Base-by-base conservation (phyloP, 495 filamentous ascomycete genomes). In the Corynascus novoguineensis region DNA sequence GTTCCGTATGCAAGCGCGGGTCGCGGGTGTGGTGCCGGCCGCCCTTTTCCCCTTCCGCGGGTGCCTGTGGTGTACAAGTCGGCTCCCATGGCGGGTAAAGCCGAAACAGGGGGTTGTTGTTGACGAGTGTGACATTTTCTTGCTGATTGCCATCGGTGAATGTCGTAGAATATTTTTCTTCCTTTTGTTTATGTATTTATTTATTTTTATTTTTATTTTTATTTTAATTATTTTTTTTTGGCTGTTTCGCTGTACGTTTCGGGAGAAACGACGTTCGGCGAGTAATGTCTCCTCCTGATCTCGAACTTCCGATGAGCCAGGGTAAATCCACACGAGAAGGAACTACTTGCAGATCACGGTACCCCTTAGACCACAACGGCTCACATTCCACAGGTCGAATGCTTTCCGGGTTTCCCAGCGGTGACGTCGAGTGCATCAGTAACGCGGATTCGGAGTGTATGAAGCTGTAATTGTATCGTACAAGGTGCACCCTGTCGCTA, bases 1-100 rank as follows among this genome's bases (percentile, higher is more conserved):
- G 37, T 41, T 17, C 29, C 12, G 17, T 31, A 51, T 52, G 49
- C 49, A 40, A 12, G 48, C 22, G 49, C 49, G 35, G 49, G 29
- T 19, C 35, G 50, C 34, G 50, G 50, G n/a, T 53, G 4, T 32
- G 37, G 27, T 31, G 50, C 50, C 50, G 50, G 37, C 32, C 21
- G 40, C 40, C 40, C 40, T 21, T 2, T 8, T 17, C n/a, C 37
- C 37, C 37, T 6, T 40, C 37, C 19, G 40, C 19, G 3, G 11
- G 34, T 35, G 6, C 19, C 19, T 44, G 40, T 24, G 10, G 4
- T 37, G 37, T 17, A 9, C n/a, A 7, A 27, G 15, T 19, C 2
- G 12, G 24, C 12, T 5, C 17, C 11, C 15, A n/a, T 40, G 37
- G 40, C 44, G 44, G 44, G 27, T n/a, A 47, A 47, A 29, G 44